phyloP scores from a whole-genome alignment of 2,329 filamentous ascomycete genomes.

The Geosmithia flava region DNA sequence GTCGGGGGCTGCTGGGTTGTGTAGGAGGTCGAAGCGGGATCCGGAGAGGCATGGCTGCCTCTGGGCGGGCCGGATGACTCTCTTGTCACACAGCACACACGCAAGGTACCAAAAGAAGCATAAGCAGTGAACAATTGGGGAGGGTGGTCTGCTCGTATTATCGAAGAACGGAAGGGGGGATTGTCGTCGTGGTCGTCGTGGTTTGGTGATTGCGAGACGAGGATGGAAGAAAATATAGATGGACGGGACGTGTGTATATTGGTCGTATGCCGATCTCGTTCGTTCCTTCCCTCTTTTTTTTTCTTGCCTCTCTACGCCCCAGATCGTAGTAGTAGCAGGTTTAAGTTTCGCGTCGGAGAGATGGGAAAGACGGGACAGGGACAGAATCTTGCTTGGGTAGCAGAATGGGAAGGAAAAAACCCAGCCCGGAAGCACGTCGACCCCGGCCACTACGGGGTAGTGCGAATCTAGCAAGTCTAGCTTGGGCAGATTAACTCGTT shows the following conservation, averaged over 20 bases:
- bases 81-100: background rate
- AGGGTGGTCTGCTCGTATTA: too few species aligned
- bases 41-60: constrained; percentile 2
- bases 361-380: too few species aligned
- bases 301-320: too few species aligned
- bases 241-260: too few species aligned
- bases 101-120: background rate
- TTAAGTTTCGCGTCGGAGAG: too few species aligned
- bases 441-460: background rate
- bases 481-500: background rate
- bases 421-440: background rate
- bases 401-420: background rate
- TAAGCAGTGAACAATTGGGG: background rate
- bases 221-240: too few species aligned
- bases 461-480: background rate
- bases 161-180: too few species aligned
- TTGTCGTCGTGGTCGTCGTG: too few species aligned
- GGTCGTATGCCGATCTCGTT: too few species aligned
- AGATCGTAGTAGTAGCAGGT: too few species aligned
- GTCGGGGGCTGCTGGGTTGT: constrained; percentile 8
- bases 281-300: too few species aligned
- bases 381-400: background rate
- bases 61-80: background rate
- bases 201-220: too few species aligned
- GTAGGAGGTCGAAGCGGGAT: background rate